Conservation (phyloP, 176 grass and related monocot genomes). For the Luzula sylvatica region DNA sequence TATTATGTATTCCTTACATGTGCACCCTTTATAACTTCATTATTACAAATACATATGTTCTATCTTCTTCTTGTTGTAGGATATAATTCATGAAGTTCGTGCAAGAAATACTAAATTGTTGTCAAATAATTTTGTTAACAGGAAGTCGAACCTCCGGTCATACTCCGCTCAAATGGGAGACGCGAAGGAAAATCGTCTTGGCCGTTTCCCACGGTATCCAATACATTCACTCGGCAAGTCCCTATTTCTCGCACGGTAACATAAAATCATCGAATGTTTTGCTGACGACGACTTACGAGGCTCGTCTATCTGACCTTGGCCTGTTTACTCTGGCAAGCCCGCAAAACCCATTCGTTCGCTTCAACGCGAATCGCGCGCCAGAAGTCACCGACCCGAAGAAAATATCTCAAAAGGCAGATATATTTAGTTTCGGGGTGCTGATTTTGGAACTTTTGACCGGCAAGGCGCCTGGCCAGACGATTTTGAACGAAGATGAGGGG, state of each 20-base stretch:
- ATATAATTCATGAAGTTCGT: conserved; percentile 6
- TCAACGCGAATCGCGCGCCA: conserved; percentile 52
- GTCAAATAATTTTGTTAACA: conserved; percentile 14
- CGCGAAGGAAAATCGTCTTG: conserved; percentile 45
- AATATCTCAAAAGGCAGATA: conserved; percentile 67
- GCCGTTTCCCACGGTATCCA: conserved; percentile 45
- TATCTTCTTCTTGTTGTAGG: neutral
- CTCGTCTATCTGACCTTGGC: conserved; percentile 57
- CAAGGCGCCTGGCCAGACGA: conserved; percentile 55
- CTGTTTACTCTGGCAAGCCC: conserved; percentile 47
- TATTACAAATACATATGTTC: neutral
- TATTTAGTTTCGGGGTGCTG: conserved; percentile 78
- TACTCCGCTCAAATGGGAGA: conserved; percentile 39
- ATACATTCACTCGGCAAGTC: conserved; percentile 63
- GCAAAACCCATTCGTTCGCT: conserved; percentile 23
- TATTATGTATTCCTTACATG: neutral
- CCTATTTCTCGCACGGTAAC: conserved; percentile 51
- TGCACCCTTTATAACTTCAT: no score
- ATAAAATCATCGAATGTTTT: conserved; percentile 91
- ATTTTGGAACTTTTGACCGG: conserved; percentile 79
- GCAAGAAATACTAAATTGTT: neutral
- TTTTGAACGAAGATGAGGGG: conserved; percentile 29
- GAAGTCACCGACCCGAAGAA: conserved; percentile 50
- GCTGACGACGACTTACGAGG: conserved; percentile 28
- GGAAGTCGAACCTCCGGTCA: conserved; percentile 38